Conservation (phyloP, 1,139 yeast species). For the Geotrichum australiense region DNA sequence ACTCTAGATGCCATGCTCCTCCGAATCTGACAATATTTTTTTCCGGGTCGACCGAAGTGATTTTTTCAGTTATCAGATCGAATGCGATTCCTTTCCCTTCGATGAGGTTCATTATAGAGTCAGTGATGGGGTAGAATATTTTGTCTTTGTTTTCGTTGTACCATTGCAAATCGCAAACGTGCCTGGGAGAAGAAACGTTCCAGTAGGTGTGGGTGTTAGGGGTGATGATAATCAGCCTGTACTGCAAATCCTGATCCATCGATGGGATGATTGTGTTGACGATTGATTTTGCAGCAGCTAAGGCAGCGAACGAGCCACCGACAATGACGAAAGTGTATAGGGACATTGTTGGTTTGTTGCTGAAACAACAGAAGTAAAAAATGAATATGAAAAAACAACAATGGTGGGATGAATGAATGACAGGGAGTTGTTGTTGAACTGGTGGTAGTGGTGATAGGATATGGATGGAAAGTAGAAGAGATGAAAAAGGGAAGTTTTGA, state of each 20-base stretch:
- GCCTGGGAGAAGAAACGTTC: conserved; percentile 17
- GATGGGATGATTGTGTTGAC: conserved; percentile 11
- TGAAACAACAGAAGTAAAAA: no score
- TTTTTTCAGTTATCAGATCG: conserved; percentile 12
- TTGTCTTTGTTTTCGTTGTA: conserved; percentile 3
- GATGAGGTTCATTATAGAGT: no score
- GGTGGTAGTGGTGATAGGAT: no score
- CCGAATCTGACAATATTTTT: conserved; percentile 8
- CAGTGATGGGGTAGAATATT: conserved; percentile 8
- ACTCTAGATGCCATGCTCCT: background rate
- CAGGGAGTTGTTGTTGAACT: no score
- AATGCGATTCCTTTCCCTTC: no score
- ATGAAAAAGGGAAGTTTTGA: no score
- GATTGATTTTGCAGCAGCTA: conserved; percentile 10
- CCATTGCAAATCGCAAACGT: conserved; percentile 4
- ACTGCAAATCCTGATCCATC: conserved; percentile 1
- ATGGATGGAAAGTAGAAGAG: no score
- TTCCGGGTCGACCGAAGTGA: conserved; percentile 5
- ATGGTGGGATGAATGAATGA: no score
- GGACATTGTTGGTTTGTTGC: no score
- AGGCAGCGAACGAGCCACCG: conserved; percentile 18
- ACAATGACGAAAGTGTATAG: conserved; percentile 12
- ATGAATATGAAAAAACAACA: no score
- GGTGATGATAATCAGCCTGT: conserved; percentile 10
- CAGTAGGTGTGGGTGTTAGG: conserved; percentile 17